Percentiles rank a stretch among this genome's conserved stretches.
phyloP scores from a whole-genome alignment of 2,329 filamentous ascomycete genomes.

The Talaromyces sp. region DNA sequence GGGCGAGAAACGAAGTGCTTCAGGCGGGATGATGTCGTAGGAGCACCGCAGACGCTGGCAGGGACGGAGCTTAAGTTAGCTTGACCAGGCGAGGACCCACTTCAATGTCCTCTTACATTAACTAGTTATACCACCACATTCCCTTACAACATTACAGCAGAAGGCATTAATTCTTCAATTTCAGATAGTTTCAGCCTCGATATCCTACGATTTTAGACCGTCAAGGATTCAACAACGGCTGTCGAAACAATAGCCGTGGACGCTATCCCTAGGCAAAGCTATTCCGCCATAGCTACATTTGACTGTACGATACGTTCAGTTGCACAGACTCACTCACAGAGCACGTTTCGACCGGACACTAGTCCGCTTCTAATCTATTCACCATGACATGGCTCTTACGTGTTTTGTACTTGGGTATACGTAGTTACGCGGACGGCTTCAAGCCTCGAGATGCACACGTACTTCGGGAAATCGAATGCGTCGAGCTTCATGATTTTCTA shows the following conservation, averaged over 20 bases:
- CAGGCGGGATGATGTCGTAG: constrained; percentile 14
- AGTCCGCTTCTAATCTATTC: not conserved
- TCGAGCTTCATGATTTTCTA: not conserved
- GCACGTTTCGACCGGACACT: not conserved
- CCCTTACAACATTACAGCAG: no score
- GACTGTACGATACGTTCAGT: not conserved
- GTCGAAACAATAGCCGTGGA: no score
- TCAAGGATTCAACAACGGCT: not conserved
- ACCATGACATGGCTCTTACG: not conserved
- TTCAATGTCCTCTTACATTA: not conserved
- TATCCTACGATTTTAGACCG: not conserved
- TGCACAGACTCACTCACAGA: not conserved
- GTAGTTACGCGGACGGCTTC: not conserved
- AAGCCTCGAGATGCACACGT: not conserved
- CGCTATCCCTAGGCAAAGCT: not conserved
- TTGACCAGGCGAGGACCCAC: constrained; percentile 2
- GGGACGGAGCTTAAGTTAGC: constrained; percentile 11
- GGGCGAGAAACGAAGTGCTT: constrained; percentile 1
- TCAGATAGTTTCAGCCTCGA: no score
- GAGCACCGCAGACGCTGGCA: not conserved
- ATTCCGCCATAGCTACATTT: not conserved
- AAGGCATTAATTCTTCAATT: not conserved
- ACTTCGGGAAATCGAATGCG: not conserved
- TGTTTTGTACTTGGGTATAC: not conserved
- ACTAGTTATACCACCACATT: not conserved